Evolutionary conservation across 108 stramenopile species (phyloP), one percentile per base, ranked within the genome.

Genomic region (Ochromonas danica): DNA sequence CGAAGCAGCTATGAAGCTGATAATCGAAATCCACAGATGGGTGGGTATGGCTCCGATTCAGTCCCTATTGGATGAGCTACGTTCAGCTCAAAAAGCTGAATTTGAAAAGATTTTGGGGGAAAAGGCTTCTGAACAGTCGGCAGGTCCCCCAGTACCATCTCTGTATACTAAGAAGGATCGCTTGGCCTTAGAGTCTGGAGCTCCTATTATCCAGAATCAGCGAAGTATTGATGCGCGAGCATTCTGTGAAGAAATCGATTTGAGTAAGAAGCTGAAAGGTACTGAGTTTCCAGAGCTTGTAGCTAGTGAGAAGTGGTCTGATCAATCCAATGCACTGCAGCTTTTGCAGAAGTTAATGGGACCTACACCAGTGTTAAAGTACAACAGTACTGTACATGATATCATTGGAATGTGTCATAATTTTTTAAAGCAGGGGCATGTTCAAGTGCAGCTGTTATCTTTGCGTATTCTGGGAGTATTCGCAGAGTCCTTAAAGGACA

Each of bases 241-340:
- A 27, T 36, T 75, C 51, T 3, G 6, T 75, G 72, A 75, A 27
- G 72, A 75, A 41, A 33, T 75, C 6, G 72, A 75, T 41, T 41
- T 75, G n/a, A 33, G 14, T 31, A 75, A 75, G 25, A 75, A 75
- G 51, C 72, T 75, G 17, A 75, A 75, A 33, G 6, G 31, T 60
- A 10, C 31, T 36, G 72, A 75, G 40, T 75, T 33, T 36, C 10
- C 45, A 28, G 31, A 17, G 6, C 72, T 75, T 75, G 25, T 75
- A 10, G 31, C 31, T 10, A 33, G 31, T 10, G 72, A 75, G 31
- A 75, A 75, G 38, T 75, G 72, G 72, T 27, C 35, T 45, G 72
- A 75, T 6, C 72, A 75, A 27, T 75, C 31, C 14, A 27, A 75
- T 14, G 72, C 14, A 35, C 28, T 75, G 36, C 72, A 75, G 25